These are phyloP conservation scores for Wallacemonas sp. DNA, from an alignment of 208 protist species.

Conservation along the genomic window DNA sequence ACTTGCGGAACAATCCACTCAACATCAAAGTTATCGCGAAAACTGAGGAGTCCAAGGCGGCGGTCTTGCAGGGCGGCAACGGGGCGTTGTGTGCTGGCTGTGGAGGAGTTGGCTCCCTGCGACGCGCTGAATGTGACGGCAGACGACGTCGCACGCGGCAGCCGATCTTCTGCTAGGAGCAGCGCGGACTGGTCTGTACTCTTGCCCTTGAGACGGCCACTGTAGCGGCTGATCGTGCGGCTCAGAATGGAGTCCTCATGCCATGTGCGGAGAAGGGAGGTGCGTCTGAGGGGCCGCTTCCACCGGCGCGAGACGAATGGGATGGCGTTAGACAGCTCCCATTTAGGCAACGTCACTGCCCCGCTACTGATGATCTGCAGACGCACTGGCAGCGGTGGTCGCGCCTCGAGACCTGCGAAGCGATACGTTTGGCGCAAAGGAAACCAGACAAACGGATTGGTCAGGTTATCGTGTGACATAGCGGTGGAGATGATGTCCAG, in stretches of 20 bases:
- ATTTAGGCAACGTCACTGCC: not conserved
- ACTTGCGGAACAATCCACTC: not conserved
- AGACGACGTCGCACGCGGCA: too few species aligned
- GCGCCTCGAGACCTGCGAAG: not conserved
- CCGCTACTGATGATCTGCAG: not conserved
- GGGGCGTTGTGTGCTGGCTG: not conserved
- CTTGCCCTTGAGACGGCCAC: too few species aligned
- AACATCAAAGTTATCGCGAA: constrained; percentile 3
- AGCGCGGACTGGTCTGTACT: too few species aligned
- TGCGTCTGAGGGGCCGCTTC: not conserved
- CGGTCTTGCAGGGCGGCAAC: too few species aligned
- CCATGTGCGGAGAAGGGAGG: not conserved
- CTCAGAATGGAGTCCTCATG: too few species aligned
- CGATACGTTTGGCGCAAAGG: not conserved
- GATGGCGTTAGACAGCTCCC: too few species aligned
- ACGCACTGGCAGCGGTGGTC: not conserved
- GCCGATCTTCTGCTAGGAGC: too few species aligned
- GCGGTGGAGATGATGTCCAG: not conserved
- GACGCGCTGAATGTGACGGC: not conserved
- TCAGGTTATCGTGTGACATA: not conserved
- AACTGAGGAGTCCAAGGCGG: too few species aligned
- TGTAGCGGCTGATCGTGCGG: too few species aligned
- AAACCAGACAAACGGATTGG: constrained; percentile 1
- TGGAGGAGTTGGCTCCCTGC: not conserved
- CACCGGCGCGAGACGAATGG: too few species aligned